Conservation (phyloP, 1,284 basidiomycete genomes). For the Sparassis latifolia region DNA sequence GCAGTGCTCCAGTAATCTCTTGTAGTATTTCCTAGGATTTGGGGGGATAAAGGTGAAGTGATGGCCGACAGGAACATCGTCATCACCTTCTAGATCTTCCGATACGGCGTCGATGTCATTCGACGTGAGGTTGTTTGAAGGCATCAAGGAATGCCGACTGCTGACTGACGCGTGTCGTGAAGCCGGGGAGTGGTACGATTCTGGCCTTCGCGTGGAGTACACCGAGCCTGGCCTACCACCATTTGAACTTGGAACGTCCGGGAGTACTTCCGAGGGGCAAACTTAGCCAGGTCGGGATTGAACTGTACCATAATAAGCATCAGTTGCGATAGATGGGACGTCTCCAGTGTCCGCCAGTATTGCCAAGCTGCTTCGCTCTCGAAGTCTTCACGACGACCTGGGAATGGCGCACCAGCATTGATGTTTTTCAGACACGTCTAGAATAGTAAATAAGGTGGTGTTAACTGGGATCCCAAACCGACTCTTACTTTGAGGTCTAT, state of each 20-base stretch:
- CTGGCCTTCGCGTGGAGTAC: conserved; percentile 37
- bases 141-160: conserved; percentile 54
- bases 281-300: conserved; percentile 85
- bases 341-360: conserved; percentile 82
- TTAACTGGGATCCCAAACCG: too few relatives aligned
- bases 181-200: conserved; percentile 26
- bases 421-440: conserved; percentile 91
- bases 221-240: conserved; percentile 48
- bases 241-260: conserved; percentile 29
- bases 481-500: conserved; percentile 71
- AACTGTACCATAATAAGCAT: conserved; percentile 85
- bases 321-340: conserved; percentile 78
- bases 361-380: conserved; percentile 75
- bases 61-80: conserved; percentile 62
- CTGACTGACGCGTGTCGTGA: conserved; percentile 56
- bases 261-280: conserved; percentile 49
- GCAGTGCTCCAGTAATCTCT: conserved; percentile 78
- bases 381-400: conserved; percentile 86
- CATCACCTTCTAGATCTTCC: conserved; percentile 50
- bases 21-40: conserved; percentile 82
- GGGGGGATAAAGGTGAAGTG: conserved; percentile 88
- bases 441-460: background rate
- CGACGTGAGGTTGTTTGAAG: conserved; percentile 19
- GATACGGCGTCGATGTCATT: conserved; percentile 34
- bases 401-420: conserved; percentile 77